Evolutionary conservation across 2,329 filamentous ascomycete genomes (phyloP).

Genomic region (Ilyonectria mors-panacis): DNA sequence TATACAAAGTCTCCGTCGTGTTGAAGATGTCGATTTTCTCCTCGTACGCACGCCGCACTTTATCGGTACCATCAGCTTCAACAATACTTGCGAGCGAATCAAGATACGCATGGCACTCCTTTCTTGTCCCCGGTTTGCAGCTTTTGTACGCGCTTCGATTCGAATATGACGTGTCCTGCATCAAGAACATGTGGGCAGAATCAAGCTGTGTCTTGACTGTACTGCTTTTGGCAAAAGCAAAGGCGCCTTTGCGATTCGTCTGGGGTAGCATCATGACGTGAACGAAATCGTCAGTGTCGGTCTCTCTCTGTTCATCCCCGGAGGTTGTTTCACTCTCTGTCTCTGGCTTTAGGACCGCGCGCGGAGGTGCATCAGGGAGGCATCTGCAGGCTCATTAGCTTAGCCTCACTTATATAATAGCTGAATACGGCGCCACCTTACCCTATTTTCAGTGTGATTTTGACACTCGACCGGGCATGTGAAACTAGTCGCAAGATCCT

Average conservation of each 20-base stretch:
- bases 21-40: constrained; percentile 58
- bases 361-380: constrained; percentile 32
- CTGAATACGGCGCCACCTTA: constrained; percentile 8
- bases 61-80: constrained; percentile 43
- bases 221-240: constrained; percentile 12
- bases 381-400: constrained; percentile 14
- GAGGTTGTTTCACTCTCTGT: constrained; percentile 22
- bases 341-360: constrained; percentile 35
- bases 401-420: background rate
- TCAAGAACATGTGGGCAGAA: constrained; percentile 48
- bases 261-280: constrained; percentile 42
- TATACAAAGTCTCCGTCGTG: constrained; percentile 56
- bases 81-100: constrained; percentile 40
- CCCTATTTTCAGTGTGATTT: constrained; percentile 44
- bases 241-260: background rate
- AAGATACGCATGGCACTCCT: constrained; percentile 45
- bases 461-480: constrained; percentile 37
- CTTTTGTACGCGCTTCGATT: constrained; percentile 49
- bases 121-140: constrained; percentile 42
- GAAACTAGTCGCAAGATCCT: constrained; percentile 50
- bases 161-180: constrained; percentile 44
- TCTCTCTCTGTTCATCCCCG: constrained; percentile 18
- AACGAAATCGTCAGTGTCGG: constrained; percentile 19
- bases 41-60: constrained; percentile 49
- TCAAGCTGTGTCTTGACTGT: constrained; percentile 43